These are phyloP conservation scores for Cokeromyces recurvatus DNA, from an alignment of 371 early-diverging fungal genomes.

Conservation along the genomic window DNA sequence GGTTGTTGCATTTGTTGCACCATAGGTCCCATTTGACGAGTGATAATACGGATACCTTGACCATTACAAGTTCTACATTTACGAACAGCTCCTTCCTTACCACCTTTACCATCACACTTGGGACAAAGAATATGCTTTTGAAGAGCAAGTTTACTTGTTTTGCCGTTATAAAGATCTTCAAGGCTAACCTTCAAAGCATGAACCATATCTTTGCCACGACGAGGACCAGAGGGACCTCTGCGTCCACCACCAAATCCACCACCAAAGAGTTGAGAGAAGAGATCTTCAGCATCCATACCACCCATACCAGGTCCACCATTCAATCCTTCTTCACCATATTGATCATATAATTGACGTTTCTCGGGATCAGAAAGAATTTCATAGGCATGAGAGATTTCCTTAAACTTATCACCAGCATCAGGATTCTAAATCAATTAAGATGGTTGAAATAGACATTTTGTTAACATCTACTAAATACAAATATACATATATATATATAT, in stretches of 20 bases:
- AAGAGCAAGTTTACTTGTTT: conserved; percentile 84
- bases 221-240: conserved; percentile 68
- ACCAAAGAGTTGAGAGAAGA: conserved; percentile 85
- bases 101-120: conserved; percentile 81
- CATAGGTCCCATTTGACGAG: conserved; percentile 96
- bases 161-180: conserved; percentile 94
- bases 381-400: conserved; percentile 92
- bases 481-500: too few species aligned
- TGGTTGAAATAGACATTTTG: neutral
- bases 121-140: conserved; percentile 82
- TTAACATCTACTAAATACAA: too few species aligned
- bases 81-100: conserved; percentile 63
- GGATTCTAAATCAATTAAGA: conserved; percentile 54
- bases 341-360: conserved; percentile 76
- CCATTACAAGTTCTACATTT: conserved; percentile 80
- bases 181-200: conserved; percentile 81
- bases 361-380: conserved; percentile 86
- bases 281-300: conserved; percentile 75
- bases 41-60: conserved; percentile 76
- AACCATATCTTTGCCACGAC: conserved; percentile 71
- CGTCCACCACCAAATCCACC: conserved; percentile 58
- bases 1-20: conserved; percentile 96
- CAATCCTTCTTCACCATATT: conserved; percentile 82
- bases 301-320: conserved; percentile 62
- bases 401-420: conserved; percentile 86